Evolutionary conservation across 2,329 filamentous ascomycete genomes (phyloP).

Genomic region (Pseudogymnoascus sp.): DNA sequence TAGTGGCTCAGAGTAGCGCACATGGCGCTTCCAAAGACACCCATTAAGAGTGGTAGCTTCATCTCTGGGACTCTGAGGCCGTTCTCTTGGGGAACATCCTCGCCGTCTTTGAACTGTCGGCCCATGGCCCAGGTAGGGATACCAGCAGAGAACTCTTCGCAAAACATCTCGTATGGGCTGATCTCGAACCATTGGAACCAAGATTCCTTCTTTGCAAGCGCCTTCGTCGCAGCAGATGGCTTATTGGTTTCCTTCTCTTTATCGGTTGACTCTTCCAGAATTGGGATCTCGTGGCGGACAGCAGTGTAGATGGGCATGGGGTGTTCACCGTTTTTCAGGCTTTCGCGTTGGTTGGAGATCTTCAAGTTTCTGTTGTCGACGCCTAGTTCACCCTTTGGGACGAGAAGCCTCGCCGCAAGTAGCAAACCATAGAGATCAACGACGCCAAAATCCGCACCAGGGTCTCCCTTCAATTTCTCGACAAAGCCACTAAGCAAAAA

Average conservation of each 20-base stretch:
- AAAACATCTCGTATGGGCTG: constrained; percentile 91
- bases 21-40: constrained; percentile 95
- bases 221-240: constrained; percentile 42
- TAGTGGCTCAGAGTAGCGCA: constrained; percentile 94
- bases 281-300: constrained; percentile 88
- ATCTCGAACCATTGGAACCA: constrained; percentile 99
- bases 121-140: constrained; percentile 94
- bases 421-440: constrained; percentile 90
- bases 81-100: constrained; percentile 49
- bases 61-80: constrained; percentile 73
- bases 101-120: constrained; percentile 67
- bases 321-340: constrained; percentile 67
- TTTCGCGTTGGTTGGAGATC: constrained; percentile 74
- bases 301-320: constrained; percentile 94
- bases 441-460: constrained; percentile 72
- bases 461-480: constrained; percentile 81
- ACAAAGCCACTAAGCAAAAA: constrained; percentile 80
- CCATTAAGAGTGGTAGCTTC: constrained; percentile 74
- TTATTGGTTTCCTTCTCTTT: constrained; percentile 28
- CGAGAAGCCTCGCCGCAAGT: constrained; percentile 72
- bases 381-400: constrained; percentile 75
- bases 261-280: constrained; percentile 39
- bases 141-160: constrained; percentile 81
- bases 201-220: constrained; percentile 53
- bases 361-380: constrained; percentile 77